Conservation (phyloP, 352 stramenopile species). For the Phytophthora sojae region DNA sequence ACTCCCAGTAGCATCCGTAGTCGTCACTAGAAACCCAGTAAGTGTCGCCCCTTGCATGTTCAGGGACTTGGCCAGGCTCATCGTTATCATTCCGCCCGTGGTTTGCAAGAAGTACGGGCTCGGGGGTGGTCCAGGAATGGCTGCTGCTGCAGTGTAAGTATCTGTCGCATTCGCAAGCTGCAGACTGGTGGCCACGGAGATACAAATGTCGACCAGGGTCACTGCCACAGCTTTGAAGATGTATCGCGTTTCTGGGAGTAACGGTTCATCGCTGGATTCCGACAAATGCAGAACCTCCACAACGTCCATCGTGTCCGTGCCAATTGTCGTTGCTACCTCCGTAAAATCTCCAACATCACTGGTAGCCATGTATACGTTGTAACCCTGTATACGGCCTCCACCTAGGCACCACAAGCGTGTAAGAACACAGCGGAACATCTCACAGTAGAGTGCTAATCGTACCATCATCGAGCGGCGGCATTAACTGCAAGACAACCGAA, state of each 20-base stretch:
- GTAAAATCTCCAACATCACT: conserved; percentile 41
- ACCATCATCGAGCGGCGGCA: conserved; percentile 54
- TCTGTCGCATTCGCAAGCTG: conserved; percentile 19
- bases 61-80: conserved; percentile 51
- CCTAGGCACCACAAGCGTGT: conserved; percentile 28
- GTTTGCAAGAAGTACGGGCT: conserved; percentile 56
- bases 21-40: conserved; percentile 50
- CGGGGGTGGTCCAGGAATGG: conserved; percentile 49
- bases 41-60: conserved; percentile 66
- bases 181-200: conserved; percentile 30
- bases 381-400: conserved; percentile 57
- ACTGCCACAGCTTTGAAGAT: conserved; percentile 62
- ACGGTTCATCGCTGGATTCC: conserved; percentile 17
- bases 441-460: background rate
- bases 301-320: conserved; percentile 13
- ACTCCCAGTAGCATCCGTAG: conserved; percentile 35
- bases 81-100: conserved; percentile 56
- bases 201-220: conserved; percentile 56
- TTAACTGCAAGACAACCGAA: conserved; percentile 51
- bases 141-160: conserved; percentile 35
- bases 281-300: conserved; percentile 51
- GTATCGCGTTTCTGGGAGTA: conserved; percentile 51
- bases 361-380: conserved; percentile 60
- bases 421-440: background rate
- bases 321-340: conserved; percentile 46